phyloP scores from a whole-genome alignment of 2,329 filamentous ascomycete species.

The Cadophora sp. region DNA sequence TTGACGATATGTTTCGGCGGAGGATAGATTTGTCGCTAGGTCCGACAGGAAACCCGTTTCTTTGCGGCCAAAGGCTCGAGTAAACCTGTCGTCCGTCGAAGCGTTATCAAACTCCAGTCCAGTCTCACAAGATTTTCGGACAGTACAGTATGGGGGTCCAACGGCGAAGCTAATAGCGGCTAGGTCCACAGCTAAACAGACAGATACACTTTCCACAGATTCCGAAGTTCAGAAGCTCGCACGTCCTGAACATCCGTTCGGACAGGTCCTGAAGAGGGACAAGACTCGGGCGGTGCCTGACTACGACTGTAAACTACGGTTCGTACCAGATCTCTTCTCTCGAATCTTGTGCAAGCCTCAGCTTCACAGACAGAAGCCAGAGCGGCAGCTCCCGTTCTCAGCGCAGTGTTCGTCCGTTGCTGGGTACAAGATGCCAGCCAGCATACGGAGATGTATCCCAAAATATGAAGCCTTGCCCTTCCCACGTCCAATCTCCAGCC shows the following conservation, averaged over 20 bases:
- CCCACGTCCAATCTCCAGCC: constrained; percentile 1
- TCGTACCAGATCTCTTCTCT: constrained; percentile 3
- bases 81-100: constrained; percentile 12
- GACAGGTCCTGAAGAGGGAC: background rate
- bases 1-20: background rate
- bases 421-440: background rate
- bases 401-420: background rate
- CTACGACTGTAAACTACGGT: background rate
- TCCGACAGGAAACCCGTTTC: constrained; percentile 1
- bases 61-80: background rate
- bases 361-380: constrained; percentile 14
- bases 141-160: background rate
- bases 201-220: background rate
- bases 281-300: constrained; percentile 9
- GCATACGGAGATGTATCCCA: background rate
- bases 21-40: constrained; percentile 1
- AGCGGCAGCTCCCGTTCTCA: constrained; percentile 21
- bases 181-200: background rate
- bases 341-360: constrained; percentile 7
- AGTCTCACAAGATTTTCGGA: constrained; percentile 3
- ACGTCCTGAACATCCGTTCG: constrained; percentile 3
- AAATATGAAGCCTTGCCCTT: background rate
- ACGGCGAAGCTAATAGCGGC: background rate
- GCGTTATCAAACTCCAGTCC: background rate
- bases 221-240: background rate